phyloP scores from a whole-genome alignment of 2,329 filamentous ascomycete species.

The Talaromyces amestolkiae region DNA sequence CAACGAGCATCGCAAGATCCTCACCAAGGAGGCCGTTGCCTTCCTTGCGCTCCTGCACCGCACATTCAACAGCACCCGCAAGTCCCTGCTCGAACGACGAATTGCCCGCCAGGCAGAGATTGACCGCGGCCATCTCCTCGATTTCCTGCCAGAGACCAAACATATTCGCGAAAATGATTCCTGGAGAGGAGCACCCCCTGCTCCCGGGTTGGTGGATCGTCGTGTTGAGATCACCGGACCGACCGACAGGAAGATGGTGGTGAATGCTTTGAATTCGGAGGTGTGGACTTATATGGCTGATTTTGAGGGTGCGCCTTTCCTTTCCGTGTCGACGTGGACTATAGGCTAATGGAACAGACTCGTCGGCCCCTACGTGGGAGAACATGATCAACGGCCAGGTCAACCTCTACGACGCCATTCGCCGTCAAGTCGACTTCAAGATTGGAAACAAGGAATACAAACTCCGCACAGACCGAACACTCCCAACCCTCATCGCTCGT shows the following conservation, averaged over 20 bases:
- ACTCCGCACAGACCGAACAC: slow-evolving; percentile 81
- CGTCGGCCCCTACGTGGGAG: slow-evolving; percentile 93
- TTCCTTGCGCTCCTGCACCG: slow-evolving; percentile 94
- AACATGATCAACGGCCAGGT: slow-evolving; percentile 99
- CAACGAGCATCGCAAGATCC: slow-evolving; percentile 80
- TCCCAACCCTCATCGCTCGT: slow-evolving; percentile 89
- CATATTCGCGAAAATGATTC: slow-evolving; percentile 90
- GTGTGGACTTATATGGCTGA: slow-evolving; percentile 99
- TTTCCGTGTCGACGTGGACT: neutral
- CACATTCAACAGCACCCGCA: slow-evolving; percentile 87
- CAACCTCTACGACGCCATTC: slow-evolving; percentile 94
- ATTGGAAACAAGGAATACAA: slow-evolving; percentile 95
- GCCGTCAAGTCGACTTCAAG: slow-evolving; percentile 93
- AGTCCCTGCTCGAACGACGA: slow-evolving; percentile 82
- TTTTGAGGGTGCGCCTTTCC: slow-evolving; percentile 72
- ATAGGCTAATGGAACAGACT: slow-evolving; percentile 58
- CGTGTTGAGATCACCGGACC: slow-evolving; percentile 96
- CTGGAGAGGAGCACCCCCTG: slow-evolving; percentile 89
- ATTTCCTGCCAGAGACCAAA: slow-evolving; percentile 94
- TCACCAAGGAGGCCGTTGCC: slow-evolving; percentile 82
- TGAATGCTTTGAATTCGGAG: slow-evolving; percentile 92
- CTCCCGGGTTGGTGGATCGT: slow-evolving; percentile 87
- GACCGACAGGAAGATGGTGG: slow-evolving; percentile 97
- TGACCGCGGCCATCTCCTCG: slow-evolving; percentile 81
- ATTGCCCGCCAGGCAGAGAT: slow-evolving; percentile 86